phyloP scores from a whole-genome alignment of 768 basidiomycete species.

The Leccinum ochraceum region DNA sequence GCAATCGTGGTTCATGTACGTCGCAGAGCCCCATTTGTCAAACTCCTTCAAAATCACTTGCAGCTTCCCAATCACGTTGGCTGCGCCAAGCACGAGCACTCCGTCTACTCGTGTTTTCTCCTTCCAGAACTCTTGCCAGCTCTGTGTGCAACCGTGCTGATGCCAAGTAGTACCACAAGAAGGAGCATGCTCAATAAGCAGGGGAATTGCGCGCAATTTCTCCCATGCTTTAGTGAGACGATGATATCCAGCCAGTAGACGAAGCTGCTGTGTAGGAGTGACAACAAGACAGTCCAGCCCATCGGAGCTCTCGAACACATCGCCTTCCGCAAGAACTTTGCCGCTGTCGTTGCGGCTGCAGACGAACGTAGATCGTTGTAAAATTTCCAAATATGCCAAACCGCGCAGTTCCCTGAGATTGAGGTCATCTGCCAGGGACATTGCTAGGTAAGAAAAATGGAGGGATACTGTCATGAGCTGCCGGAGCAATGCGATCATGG shows the following conservation, averaged over 20 bases:
- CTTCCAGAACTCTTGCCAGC: constrained; percentile 81
- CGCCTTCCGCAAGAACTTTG: constrained; percentile 30
- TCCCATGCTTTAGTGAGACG: constrained; percentile 71
- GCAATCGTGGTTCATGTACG: constrained; percentile 83
- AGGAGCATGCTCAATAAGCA: constrained; percentile 63
- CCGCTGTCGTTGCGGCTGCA: constrained; percentile 15
- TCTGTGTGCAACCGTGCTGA: constrained; percentile 68
- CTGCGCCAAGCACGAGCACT: constrained; percentile 57
- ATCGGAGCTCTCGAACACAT: constrained; percentile 35
- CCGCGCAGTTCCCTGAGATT: constrained; percentile 60
- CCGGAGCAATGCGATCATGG: constrained; percentile 58
- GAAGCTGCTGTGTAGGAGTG: constrained; percentile 58
- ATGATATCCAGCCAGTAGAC: constrained; percentile 69
- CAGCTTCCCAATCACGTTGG: constrained; percentile 69
- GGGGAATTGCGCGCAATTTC: constrained; percentile 53
- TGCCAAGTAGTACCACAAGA: constrained; percentile 71
- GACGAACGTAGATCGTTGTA: constrained; percentile 54
- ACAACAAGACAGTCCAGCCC: constrained; percentile 52
- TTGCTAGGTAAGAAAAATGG: constrained; percentile 70
- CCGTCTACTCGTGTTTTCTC: constrained; percentile 66
- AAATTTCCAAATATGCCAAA: constrained; percentile 70
- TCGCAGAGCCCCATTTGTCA: constrained; percentile 67
- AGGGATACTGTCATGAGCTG: constrained; percentile 63
- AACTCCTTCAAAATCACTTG: constrained; percentile 65
- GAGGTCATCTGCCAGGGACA: constrained; percentile 73